A percentile compares a stretch with the other conserved stretches of the same genome.
phyloP scores from a whole-genome alignment of 192 early-diverging fungal species.

The Coemansia erecta region DNA sequence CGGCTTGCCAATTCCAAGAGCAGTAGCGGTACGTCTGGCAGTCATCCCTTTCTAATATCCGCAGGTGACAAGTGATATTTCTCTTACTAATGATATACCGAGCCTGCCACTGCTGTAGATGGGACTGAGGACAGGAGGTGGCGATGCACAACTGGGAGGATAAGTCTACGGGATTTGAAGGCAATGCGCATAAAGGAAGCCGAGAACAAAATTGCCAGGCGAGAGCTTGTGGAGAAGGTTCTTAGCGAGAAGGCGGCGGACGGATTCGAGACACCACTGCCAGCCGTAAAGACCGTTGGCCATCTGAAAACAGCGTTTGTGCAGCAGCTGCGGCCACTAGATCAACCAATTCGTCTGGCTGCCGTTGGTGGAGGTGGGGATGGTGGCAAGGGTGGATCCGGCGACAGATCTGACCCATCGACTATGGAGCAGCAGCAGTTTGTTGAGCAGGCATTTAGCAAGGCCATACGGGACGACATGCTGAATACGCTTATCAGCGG shows the following conservation, averaged over 20 bases:
- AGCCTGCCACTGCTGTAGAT: neutral
- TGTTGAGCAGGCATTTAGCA: slow-evolving; percentile 22
- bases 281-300: neutral
- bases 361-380: slow-evolving; percentile 8
- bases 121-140: slow-evolving; percentile 1
- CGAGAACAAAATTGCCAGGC: slow-evolving; percentile 18
- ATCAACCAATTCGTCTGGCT: slow-evolving; percentile 3
- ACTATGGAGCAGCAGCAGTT: neutral
- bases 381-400: neutral
- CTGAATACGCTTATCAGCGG: slow-evolving; percentile 29
- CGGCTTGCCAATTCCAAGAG: no score
- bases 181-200: slow-evolving; percentile 10
- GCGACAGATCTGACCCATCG: neutral
- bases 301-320: slow-evolving; percentile 26
- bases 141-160: slow-evolving; percentile 13
- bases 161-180: slow-evolving; percentile 14
- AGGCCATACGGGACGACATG: slow-evolving; percentile 24
- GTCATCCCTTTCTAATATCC: no score
- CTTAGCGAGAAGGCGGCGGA: slow-evolving; percentile 11
- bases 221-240: slow-evolving; percentile 20
- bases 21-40: no score
- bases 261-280: no score
- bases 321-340: slow-evolving; percentile 32
- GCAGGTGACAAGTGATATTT: no score
- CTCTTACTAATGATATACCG: no score